phyloP scores from a whole-genome alignment of 495 filamentous ascomycete genomes.

The Penicillium samsonianum region DNA sequence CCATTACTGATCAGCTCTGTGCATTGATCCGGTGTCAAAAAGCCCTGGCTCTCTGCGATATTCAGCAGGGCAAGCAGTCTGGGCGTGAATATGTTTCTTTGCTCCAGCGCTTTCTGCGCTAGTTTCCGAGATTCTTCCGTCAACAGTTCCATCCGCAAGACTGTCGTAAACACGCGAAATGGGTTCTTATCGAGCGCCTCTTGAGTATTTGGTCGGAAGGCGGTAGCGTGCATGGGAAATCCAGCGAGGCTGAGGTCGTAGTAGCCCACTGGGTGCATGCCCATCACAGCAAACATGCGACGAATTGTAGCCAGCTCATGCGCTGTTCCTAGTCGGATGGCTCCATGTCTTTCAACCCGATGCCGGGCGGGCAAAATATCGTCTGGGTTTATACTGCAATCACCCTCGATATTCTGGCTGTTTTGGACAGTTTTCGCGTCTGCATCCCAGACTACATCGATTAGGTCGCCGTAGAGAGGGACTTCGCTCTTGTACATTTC shows the following conservation, averaged over 20 bases:
- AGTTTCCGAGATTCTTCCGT: constrained; percentile 28
- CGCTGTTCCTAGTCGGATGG: constrained; percentile 44
- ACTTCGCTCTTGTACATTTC: constrained; percentile 5
- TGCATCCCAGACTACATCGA: not conserved
- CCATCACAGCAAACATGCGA: constrained; percentile 44
- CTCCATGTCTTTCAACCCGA: constrained; percentile 45
- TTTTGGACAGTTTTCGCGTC: constrained; percentile 9
- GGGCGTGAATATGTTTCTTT: constrained; percentile 40
- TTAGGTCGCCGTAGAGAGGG: not conserved
- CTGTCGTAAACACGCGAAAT: constrained; percentile 47
- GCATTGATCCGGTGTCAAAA: constrained; percentile 19
- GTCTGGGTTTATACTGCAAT: not conserved
- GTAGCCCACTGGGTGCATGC: constrained; percentile 48
- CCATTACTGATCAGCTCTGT: constrained; percentile 36
- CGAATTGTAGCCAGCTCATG: constrained; percentile 40
- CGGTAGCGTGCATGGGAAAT: constrained; percentile 47
- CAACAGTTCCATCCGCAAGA: constrained; percentile 41
- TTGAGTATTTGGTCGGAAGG: constrained; percentile 36
- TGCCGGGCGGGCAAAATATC: constrained; percentile 28
- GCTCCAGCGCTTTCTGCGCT: constrained; percentile 28
- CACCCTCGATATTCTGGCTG: constrained; percentile 27
- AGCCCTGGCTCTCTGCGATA: constrained; percentile 23
- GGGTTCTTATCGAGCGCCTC: constrained; percentile 35
- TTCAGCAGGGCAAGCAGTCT: constrained; percentile 31
- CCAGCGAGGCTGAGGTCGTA: constrained; percentile 44